Conservation (phyloP, 306 rosid genomes). For the Malus asiatica region DNA sequence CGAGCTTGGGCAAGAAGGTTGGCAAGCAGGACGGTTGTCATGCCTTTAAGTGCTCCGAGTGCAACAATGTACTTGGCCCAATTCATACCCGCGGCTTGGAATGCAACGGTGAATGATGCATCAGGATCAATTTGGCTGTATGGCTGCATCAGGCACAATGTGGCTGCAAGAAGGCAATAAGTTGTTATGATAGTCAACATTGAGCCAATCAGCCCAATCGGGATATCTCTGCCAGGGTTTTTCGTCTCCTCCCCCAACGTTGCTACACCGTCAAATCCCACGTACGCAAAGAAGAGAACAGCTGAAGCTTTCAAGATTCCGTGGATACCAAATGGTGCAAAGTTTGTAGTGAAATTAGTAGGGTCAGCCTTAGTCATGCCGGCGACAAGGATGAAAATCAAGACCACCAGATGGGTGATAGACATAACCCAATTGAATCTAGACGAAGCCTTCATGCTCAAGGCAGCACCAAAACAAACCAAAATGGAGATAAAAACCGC, state of each 20-base stretch:
- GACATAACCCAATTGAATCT: constrained; percentile 19
- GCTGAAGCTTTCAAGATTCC: constrained; percentile 24
- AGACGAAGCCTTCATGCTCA: constrained; percentile 19
- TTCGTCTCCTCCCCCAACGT: constrained; percentile 24
- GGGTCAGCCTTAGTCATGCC: constrained; percentile 11
- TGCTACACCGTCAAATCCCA: constrained; percentile 19
- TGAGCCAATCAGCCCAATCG: constrained; percentile 21
- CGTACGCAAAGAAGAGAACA: constrained; percentile 18
- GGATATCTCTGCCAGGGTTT: constrained; percentile 17
- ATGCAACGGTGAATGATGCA: constrained; percentile 15
- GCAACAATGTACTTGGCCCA: constrained; percentile 33
- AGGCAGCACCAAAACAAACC: constrained; percentile 7
- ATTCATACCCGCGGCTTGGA: constrained; percentile 18
- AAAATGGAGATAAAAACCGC: constrained; percentile 16
- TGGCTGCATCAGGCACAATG: constrained; percentile 18
- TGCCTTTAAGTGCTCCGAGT: constrained; percentile 24
- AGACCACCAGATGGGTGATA: constrained; percentile 13
- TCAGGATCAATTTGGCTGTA: constrained; percentile 14
- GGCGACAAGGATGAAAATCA: constrained; percentile 8
- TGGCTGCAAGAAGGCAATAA: constrained; percentile 15
- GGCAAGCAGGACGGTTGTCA: constrained; percentile 19
- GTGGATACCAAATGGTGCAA: not conserved
- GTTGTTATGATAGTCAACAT: constrained; percentile 2
- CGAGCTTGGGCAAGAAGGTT: constrained; percentile 24
- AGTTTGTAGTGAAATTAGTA: constrained; percentile 6